A percentile compares a stretch with the other conserved stretches of the same genome.
phyloP scores from a whole-genome alignment of 169 alveolate species.

The Plasmodium inui region DNA sequence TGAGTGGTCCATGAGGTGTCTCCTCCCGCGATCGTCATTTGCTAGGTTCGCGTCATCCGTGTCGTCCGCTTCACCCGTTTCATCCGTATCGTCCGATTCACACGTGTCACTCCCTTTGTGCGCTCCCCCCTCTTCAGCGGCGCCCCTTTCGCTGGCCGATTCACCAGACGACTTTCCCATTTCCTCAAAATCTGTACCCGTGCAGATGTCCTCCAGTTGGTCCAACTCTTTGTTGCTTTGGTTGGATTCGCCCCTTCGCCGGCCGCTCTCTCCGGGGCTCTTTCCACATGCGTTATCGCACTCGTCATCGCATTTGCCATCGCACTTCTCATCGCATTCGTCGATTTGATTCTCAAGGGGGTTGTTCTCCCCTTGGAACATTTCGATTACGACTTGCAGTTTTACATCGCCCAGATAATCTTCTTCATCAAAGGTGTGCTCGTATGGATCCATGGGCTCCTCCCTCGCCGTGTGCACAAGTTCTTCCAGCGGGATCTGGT shows the following conservation, averaged over 20 bases:
- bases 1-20: background rate
- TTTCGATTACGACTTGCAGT: background rate
- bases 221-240: background rate
- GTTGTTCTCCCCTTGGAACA: background rate
- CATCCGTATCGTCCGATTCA: background rate
- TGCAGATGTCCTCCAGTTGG: background rate
- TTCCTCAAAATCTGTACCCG: background rate
- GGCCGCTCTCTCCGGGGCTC: background rate
- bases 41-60: background rate
- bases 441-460: background rate
- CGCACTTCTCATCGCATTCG: conserved; percentile 7
- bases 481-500: no score
- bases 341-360: background rate
- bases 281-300: background rate
- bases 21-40: background rate
- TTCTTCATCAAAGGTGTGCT: background rate
- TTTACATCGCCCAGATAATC: background rate
- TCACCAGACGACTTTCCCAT: background rate
- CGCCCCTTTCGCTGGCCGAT: background rate
- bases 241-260: background rate
- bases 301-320: background rate
- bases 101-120: background rate
- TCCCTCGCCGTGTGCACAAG: background rate
- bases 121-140: background rate
- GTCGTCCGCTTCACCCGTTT: background rate